Conservation (phyloP, 2,329 filamentous ascomycete genomes). For the Colletotrichum tanaceti region DNA sequence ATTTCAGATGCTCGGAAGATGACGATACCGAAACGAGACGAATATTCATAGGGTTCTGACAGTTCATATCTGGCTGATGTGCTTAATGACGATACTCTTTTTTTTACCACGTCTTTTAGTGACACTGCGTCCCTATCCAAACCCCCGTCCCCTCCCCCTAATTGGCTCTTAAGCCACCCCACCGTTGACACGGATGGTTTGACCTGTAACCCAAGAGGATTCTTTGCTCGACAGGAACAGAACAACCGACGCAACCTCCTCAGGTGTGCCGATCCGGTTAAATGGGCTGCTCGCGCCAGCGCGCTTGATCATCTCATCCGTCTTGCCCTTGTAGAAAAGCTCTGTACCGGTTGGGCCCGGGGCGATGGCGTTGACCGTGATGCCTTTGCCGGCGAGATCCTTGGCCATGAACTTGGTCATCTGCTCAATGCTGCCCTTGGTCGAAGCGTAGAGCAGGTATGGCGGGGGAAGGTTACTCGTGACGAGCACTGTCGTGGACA, state of each 20-base stretch:
- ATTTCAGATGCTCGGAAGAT: not conserved
- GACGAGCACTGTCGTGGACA: conserved; percentile 57
- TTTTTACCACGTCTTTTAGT: not conserved
- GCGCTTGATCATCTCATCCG: conserved; percentile 57
- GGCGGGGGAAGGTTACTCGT: conserved; percentile 54
- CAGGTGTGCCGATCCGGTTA: conserved; percentile 44
- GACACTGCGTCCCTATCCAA: not conserved
- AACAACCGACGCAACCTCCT: conserved; percentile 57
- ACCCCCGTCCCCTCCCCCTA: not conserved
- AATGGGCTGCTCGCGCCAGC: conserved; percentile 47
- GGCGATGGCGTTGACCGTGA: conserved; percentile 57
- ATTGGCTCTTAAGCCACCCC: conserved; percentile 43
- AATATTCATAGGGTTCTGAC: not conserved
- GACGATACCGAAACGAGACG: not conserved
- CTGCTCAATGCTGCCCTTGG: conserved; percentile 71
- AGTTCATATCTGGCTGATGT: not conserved
- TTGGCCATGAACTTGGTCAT: conserved; percentile 66
- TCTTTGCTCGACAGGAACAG: conserved; percentile 47
- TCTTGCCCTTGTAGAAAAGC: conserved; percentile 64
- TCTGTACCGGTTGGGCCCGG: conserved; percentile 65
- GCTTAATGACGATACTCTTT: not conserved
- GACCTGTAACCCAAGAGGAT: conserved; percentile 58
- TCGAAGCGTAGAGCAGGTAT: conserved; percentile 65
- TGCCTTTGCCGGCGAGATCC: conserved; percentile 60
- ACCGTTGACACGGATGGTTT: conserved; percentile 54